Percentiles rank a stretch among this genome's conserved stretches.
Evolutionary conservation across 805 yeast species (phyloP).

Genomic region (Sugiyamaella floridensis): DNA sequence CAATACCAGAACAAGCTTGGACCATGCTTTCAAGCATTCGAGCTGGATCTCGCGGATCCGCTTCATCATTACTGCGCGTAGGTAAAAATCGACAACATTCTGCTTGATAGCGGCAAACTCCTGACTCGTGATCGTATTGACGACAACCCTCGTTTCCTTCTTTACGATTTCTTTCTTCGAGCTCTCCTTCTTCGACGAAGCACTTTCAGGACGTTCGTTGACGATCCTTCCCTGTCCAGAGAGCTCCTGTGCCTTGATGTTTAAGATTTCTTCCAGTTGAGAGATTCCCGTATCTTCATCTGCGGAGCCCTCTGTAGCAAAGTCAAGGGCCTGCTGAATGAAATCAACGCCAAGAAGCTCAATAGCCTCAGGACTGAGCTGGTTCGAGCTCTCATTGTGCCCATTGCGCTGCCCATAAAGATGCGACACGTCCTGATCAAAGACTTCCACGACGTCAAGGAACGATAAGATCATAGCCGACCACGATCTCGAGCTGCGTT

Average conservation of each 20-base stretch:
- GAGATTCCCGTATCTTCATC: not conserved
- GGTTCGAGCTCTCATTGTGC: not conserved
- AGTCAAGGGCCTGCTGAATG: not conserved
- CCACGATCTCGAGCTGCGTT: not conserved
- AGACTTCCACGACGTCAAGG: constrained; percentile 61
- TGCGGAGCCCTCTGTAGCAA: not conserved
- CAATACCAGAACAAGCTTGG: constrained; percentile 65
- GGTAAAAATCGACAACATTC: not conserved
- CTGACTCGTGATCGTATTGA: not conserved
- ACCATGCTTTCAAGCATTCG: constrained; percentile 73
- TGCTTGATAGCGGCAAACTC: not conserved
- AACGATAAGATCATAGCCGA: constrained; percentile 63
- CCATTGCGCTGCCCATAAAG: constrained; percentile 16
- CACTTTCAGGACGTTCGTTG: not conserved
- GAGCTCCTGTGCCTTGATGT: not conserved
- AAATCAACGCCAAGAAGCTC: not conserved
- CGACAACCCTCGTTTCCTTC: too few species aligned
- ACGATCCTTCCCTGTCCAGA: not conserved
- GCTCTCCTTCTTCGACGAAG: too few species aligned
- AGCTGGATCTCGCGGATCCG: constrained; percentile 41
- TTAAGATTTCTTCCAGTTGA: not conserved
- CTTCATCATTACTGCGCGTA: not conserved
- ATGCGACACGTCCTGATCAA: not conserved
- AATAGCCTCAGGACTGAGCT: not conserved
- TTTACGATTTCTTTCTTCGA: too few species aligned